Base-by-base conservation (phyloP, 106 monocot genomes). In the Platanthera guangdongensis region DNA sequence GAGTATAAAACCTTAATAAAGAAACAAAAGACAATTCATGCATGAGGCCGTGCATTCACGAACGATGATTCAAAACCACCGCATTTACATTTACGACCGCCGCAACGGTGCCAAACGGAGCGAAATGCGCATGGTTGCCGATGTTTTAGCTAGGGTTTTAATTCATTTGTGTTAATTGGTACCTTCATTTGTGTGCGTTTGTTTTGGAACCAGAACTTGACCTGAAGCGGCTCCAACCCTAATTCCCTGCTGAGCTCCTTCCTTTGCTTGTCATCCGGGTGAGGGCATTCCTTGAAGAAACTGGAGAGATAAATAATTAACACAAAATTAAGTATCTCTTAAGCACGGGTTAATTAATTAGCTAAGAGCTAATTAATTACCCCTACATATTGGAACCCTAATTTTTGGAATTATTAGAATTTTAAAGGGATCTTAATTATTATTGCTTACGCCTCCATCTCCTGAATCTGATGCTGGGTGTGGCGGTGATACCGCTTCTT, bases 191-290 rank as follows among this genome's bases (percentile, higher is more conserved):
- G 97, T n/a, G 97, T 97, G 67, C 97, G 89, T 63, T 92, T 94
- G 89, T 97, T 97, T 73, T 97, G 97, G 83, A 97, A 97, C 97
- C 97, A 97, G 80, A 97, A 97, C 68, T 97, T 97, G 81, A 97
- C 86, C 82, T 94, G 97, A 0, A 94, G 83, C 0, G 97, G 93
- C 50, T 94, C 97, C 15, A 97, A 69, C 0, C 85, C 85, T n/a
- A 97, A 80, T 78, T 94, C 94, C 12, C 94, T 65, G 86, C 97
- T 94, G 8, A 97, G 83, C 70, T 97, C 91, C 62, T 94, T 94
- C 76, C 97, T 87, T 67, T 97, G 97, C 88, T 97, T 97, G 82
- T 97, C 97, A 77, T 97, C 97, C 8, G 97, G 97, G 69, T 97
- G 97, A 52, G 97, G 97, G 57, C 94, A 97, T 51, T 94, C 91